Base-by-base conservation (phyloP, 1,284 basidiomycete species). In the Microbotryum intermedium region DNA sequence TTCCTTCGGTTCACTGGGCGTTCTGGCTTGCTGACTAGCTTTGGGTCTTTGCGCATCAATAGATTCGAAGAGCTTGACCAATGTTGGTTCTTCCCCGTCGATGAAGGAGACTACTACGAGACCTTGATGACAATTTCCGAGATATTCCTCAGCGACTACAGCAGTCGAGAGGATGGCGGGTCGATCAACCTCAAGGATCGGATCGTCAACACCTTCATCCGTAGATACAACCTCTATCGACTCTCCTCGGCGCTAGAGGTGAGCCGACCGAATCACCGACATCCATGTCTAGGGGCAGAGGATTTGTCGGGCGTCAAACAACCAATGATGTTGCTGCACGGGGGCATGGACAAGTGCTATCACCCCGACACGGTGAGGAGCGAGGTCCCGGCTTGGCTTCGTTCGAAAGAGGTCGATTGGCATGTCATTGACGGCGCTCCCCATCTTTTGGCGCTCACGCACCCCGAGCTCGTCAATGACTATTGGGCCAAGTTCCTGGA, bases 391-490 rank as follows among this genome's bases (percentile, higher is more conserved):
- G 25, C 50, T 45, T 62, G 59, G 20, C 43, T 21, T 3, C 29
- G 51, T 10, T 53, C 58, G 11, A 30, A 47, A 7, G 61, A 59
- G 21, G 16, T 62, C 21, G 51, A 44, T 18, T 62, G 57, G 43
- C 30, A 51, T 16, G 46, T 46, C 39, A 48, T 59, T 18, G 23
- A 53, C 1, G 55, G 58, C 34, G 60, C 52, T 26, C 61, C 61
- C 4, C 61, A 62, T 3, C 58, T 57, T 6, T 30, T 62, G 44
- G 51, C 52, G n/a, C n/a, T 62, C 13, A 54, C 58, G 11, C 61
- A 62, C 48, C 25, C 45, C 3, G 28, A 30, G 1, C 23, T 52
- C 42, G 52, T 59, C 21, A 59, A 59, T n/a, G 53, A 48, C 25
- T 52, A 46, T 34, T 47, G 59, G 28, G 42, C 34, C 6, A 21